Percentiles rank a stretch among this genome's conserved stretches.
phyloP scores from a whole-genome alignment of 1,284 basidiomycete species.

The Boletellus sp. region DNA sequence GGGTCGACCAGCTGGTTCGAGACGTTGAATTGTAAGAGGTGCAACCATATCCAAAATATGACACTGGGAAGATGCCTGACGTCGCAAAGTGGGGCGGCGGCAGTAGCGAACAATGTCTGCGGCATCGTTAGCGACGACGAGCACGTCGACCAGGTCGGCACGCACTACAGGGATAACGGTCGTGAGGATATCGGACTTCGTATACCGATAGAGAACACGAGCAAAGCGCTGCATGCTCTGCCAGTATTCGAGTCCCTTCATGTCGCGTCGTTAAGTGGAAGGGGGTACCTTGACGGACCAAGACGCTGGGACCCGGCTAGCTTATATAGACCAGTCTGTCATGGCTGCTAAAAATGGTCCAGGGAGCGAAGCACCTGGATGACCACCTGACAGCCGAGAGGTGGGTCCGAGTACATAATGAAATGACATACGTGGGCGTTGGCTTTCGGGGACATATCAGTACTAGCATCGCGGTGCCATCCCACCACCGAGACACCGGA shows the following conservation, averaged over 20 bases:
- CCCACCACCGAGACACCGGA: background rate
- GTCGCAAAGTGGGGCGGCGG: slow-evolving; percentile 32
- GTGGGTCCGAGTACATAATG: slow-evolving; percentile 5
- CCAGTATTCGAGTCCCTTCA: slow-evolving; percentile 17
- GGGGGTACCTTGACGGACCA: background rate
- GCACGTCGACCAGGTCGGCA: background rate
- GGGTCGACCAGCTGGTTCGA: slow-evolving; percentile 41
- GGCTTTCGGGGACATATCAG: slow-evolving; percentile 8
- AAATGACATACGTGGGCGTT: slow-evolving; percentile 1
- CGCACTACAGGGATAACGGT: slow-evolving; percentile 40
- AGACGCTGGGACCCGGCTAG: background rate
- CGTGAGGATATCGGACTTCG: slow-evolving; percentile 40
- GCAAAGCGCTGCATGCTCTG: slow-evolving; percentile 6
- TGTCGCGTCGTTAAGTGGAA: slow-evolving; percentile 20
- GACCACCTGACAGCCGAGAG: slow-evolving; percentile 6
- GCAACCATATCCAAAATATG: slow-evolving; percentile 43
- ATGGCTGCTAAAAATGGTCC: slow-evolving; percentile 6
- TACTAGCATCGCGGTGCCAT: background rate
- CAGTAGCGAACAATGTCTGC: slow-evolving; percentile 38
- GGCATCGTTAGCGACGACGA: background rate
- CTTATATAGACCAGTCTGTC: slow-evolving; percentile 21
- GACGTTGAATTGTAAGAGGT: slow-evolving; percentile 44
- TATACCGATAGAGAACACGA: slow-evolving; percentile 34
- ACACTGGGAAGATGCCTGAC: slow-evolving; percentile 24
- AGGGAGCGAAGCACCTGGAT: slow-evolving; percentile 7